Conservation (phyloP, 1,284 basidiomycete species). For the Anthracocystis setariae region DNA sequence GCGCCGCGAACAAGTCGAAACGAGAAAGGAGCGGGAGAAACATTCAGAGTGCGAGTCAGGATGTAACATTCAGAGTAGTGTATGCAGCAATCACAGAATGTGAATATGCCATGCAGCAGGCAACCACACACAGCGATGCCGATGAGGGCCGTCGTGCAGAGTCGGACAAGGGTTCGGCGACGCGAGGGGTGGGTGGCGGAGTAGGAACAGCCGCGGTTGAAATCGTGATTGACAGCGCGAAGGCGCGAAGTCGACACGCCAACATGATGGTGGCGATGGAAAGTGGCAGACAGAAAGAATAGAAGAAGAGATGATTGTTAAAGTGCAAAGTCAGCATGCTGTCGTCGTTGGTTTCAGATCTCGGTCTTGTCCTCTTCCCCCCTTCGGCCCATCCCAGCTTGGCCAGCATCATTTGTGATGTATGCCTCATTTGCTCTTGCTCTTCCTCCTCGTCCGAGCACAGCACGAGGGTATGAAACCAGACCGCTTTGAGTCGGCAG, state of each 20-base stretch:
- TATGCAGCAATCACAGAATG: no score
- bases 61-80: conserved; percentile 16
- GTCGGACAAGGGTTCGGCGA: no score
- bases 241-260: background rate
- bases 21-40: no score
- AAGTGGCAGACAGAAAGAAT: background rate
- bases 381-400: no score
- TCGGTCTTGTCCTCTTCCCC: no score
- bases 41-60: conserved; percentile 2
- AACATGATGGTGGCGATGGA: background rate
- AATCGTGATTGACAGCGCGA: background rate
- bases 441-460: no score
- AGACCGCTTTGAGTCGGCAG: no score
- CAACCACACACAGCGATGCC: background rate
- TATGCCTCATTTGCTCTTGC: no score
- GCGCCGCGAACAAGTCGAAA: background rate
- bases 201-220: background rate
- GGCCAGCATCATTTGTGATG: no score
- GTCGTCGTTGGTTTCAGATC: background rate
- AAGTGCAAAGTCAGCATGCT: background rate
- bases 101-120: background rate
- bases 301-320: background rate
- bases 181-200: no score
- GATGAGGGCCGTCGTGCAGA: background rate
- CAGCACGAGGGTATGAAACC: no score